Evolutionary conservation across 495 filamentous ascomycete species (phyloP).

Genomic region (Thozetella sp.): DNA sequence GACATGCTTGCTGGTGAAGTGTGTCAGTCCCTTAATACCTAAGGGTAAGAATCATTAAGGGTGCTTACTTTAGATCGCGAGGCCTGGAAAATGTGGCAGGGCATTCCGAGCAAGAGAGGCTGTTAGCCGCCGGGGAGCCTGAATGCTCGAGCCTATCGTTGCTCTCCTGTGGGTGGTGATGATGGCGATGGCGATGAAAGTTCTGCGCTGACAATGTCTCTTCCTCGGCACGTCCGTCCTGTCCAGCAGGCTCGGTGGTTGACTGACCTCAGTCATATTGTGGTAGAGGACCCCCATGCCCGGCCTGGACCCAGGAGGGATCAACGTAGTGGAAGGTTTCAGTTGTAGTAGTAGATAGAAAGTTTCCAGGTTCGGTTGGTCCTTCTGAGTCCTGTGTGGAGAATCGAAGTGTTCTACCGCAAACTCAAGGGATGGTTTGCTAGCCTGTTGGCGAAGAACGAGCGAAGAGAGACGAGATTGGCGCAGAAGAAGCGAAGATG

Average conservation of each 20-base stretch:
- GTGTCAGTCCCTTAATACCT: neutral
- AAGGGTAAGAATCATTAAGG: neutral
- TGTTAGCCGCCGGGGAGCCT: neutral
- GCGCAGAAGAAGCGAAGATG: neutral
- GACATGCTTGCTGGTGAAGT: conserved; percentile 4
- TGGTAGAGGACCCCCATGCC: conserved; percentile 5
- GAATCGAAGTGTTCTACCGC: conserved; percentile 5
- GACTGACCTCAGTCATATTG: conserved; percentile 6
- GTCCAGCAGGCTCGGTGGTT: conserved; percentile 11
- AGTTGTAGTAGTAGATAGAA: neutral
- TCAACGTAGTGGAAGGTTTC: conserved; percentile 2
- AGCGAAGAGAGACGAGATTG: conserved; percentile 7
- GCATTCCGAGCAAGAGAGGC: conserved; percentile 5
- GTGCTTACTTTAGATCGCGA: conserved; percentile 6
- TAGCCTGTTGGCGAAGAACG: conserved; percentile 8
- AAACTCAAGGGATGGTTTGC: neutral
- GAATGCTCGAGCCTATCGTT: neutral
- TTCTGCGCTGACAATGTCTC: conserved; percentile 12
- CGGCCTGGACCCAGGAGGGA: conserved; percentile 8
- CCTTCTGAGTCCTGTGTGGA: conserved; percentile 7
- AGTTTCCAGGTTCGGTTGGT: neutral
- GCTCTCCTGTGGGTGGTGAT: conserved; percentile 5
- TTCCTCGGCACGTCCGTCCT: conserved; percentile 8
- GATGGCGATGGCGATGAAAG: neutral
- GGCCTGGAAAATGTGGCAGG: neutral